phyloP scores from a whole-genome alignment of 352 stramenopile species.

The Peronosclerospora sorghi region DNA sequence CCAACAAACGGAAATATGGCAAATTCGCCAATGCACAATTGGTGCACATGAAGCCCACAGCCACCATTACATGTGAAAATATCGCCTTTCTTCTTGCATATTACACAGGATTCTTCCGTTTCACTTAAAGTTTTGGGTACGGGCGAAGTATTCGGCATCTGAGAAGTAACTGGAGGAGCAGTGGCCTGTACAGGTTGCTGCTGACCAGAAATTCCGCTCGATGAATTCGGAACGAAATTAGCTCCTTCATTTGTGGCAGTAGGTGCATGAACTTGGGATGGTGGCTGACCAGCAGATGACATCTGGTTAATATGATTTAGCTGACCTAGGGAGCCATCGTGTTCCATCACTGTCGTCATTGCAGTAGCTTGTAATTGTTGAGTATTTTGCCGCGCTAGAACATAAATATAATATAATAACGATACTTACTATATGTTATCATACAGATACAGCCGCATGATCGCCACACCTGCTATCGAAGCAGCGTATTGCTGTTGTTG shows the following conservation, averaged over 20 bases:
- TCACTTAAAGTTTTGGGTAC: constrained; percentile 12
- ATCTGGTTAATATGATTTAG: not conserved
- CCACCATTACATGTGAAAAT: constrained; percentile 46
- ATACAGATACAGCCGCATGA: not conserved
- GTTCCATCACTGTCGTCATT: constrained; percentile 12
- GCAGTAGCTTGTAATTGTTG: constrained; percentile 14
- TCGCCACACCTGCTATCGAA: constrained; percentile 16
- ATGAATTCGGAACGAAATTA: not conserved
- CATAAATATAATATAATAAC: constrained; percentile 1
- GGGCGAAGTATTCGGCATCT: constrained; percentile 8
- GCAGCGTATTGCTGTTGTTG: constrained; percentile 26
- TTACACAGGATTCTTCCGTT: constrained; percentile 24
- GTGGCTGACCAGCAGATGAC: constrained; percentile 1
- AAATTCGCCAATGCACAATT: constrained; percentile 46
- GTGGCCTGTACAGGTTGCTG: not conserved
- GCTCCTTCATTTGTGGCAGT: constrained; percentile 7
- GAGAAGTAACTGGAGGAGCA: not conserved
- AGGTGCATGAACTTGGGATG: constrained; percentile 6
- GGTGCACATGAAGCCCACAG: constrained; percentile 49
- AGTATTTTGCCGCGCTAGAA: constrained; percentile 9
- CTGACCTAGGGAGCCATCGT: constrained; percentile 1
- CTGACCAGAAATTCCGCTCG: constrained; percentile 1
- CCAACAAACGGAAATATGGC: constrained; percentile 43
- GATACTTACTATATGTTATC: not conserved
- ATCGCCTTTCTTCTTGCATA: constrained; percentile 42